These are phyloP conservation scores for Fusarium sp. DNA, from an alignment of 2,329 filamentous ascomycete species.

Conservation along the genomic window DNA sequence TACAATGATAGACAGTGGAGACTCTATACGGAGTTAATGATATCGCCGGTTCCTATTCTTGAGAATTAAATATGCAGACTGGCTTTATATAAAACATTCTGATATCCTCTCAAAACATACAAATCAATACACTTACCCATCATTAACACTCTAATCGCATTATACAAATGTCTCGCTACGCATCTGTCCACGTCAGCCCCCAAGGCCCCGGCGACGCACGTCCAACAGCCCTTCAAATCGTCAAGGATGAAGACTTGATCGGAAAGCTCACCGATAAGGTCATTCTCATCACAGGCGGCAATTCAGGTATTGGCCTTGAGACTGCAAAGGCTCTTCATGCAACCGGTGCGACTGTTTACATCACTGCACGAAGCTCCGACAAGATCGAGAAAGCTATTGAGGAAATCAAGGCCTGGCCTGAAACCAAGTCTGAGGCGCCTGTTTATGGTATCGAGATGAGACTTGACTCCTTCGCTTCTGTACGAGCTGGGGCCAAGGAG, in stretches of 20 bases:
- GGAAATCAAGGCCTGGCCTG: background rate
- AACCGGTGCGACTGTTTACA: slow-evolving; percentile 4
- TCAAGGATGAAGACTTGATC: background rate
- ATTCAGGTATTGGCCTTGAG: slow-evolving; percentile 15
- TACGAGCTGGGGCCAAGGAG: background rate
- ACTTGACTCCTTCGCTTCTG: slow-evolving; percentile 15
- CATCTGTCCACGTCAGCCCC: background rate
- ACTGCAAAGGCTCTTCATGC: slow-evolving; percentile 8
- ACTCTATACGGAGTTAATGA: background rate
- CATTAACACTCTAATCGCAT: background rate
- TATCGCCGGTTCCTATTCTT: background rate
- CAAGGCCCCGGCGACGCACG: slow-evolving; percentile 30
- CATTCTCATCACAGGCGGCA: slow-evolving; percentile 19
- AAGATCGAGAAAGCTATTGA: slow-evolving; percentile 12
- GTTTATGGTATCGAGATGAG: background rate
- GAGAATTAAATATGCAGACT: too few species aligned
- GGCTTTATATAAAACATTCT: background rate
- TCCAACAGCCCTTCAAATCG: slow-evolving; percentile 27
- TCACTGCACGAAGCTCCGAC: slow-evolving; percentile 1
- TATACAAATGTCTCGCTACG: slow-evolving; percentile 15
- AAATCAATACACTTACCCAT: rapidly evolving
- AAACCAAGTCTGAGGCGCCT: background rate
- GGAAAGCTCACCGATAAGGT: background rate
- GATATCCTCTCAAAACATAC: background rate
- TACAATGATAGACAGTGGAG: background rate